phyloP scores from a whole-genome alignment of 202 grass and related monocot genomes.

The Hordeum pubiflorum region DNA sequence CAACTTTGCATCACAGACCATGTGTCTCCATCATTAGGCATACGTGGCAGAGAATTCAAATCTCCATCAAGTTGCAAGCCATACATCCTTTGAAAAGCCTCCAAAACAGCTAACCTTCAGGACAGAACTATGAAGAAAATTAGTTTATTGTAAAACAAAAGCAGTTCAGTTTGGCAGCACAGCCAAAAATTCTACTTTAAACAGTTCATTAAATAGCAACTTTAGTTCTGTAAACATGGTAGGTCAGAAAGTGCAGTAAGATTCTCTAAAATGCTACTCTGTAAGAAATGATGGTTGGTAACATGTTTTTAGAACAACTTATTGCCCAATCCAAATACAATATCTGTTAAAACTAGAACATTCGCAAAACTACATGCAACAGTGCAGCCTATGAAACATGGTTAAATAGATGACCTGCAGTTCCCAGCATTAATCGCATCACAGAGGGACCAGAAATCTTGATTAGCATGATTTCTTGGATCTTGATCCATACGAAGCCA shows the following conservation, averaged over 20 bases:
- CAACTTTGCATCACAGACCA: constrained; percentile 99
- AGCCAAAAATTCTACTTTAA: constrained; percentile 1
- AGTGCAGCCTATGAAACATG: constrained; percentile 16
- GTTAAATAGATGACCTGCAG: constrained; percentile 66
- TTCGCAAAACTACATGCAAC: constrained; percentile 13
- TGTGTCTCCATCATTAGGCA: constrained; percentile 69
- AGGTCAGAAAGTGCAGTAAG: neutral
- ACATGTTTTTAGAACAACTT: constrained; percentile 14
- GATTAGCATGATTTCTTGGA: constrained; percentile 48
- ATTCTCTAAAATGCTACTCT: neutral
- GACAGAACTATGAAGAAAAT: constrained; percentile 21
- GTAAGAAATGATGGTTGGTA: constrained; percentile 3
- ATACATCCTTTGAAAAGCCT: constrained; percentile 85
- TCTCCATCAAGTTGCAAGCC: constrained; percentile 55
- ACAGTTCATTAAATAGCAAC: neutral
- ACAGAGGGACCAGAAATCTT: constrained; percentile 93
- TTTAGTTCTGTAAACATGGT: neutral
- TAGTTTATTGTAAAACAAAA: constrained; percentile 17
- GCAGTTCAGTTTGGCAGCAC: neutral
- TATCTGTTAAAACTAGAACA: constrained; percentile 2
- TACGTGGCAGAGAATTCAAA: constrained; percentile 51
- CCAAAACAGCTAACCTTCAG: constrained; percentile 56
- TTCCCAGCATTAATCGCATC: constrained; percentile 93
- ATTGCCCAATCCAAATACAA: neutral
- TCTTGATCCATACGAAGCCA: constrained; percentile 90